Evolutionary conservation across 805 yeast genomes (phyloP), one percentile per base, ranked within the genome.

Genomic region (Saccharomycopsis sp.): DNA sequence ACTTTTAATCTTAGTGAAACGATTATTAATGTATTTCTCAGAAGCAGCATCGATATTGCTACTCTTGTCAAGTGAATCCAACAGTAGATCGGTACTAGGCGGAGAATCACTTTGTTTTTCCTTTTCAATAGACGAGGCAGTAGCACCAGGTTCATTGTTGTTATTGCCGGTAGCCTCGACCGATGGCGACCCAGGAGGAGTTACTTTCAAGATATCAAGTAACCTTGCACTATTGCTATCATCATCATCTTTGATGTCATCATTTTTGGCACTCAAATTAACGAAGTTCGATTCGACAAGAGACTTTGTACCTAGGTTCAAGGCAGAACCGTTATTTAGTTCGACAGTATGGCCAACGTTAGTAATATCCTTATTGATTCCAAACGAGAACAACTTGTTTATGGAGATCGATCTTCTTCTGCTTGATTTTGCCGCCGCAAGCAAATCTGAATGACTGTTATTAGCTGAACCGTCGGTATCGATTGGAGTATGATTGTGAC

Each of bases 401-500:
- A 70, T 54, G 1, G 74, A 68, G 47, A 66, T 59, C 9, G 74
- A 68, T 41, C 74, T 55, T 3, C 69, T 58, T 47, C 72, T 53
- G 13, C 66, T 54, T 32, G 57, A 58, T 4, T 56, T 48, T 28
- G 48, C 38, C 2, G 57, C 47, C 3, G 50, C 39, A 14, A 41
- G 38, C n/a, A 37, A 31, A 7, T 39, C 38, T n/a, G n/a, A n/a
- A n/a, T n/a, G n/a, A n/a, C n/a, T n/a, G n/a, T n/a, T n/a, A n/a
- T n/a, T n/a, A n/a, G n/a, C n/a, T n/a, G n/a, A n/a, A n/a, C n/a
- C n/a, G n/a, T n/a, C n/a, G n/a, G n/a, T n/a, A n/a, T n/a, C n/a
- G n/a, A n/a, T n/a, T n/a, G n/a, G n/a, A n/a, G n/a, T n/a, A n/a
- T n/a, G n/a, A n/a, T n/a, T n/a, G n/a, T n/a, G n/a, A n/a, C n/a